Base-by-base conservation (phyloP, 108 stramenopile species). In the Parietichytrium sp. region DNA sequence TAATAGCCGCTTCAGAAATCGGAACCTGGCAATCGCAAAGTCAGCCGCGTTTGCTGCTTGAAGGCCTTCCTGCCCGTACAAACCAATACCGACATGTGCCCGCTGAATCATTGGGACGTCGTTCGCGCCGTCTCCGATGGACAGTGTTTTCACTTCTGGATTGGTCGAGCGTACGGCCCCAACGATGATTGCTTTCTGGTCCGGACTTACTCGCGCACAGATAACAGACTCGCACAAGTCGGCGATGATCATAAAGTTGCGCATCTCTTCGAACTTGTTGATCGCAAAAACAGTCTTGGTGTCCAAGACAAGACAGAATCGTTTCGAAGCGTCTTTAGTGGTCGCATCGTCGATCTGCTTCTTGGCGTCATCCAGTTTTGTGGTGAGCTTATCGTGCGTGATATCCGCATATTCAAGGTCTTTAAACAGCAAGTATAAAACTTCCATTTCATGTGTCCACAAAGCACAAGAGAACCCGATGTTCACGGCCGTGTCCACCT, bases 401-500 rank as follows among this genome's bases (percentile, higher is more conserved):
- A 72, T 8, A 33, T 16, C 6, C 2, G 36, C 38, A 25, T 72
- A 72, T 10, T 33, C 10, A 6, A 45, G 13, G 0, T 7, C 8
- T 25, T 72, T 42, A 42, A 72, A 25, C 13, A 72, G 13, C 2
- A 72, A 20, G 20, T 45, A 72, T 42, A 72, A 27, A 8, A 72
- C 38, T 6, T 72, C 61, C 61, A 72, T 72, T 20, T 72, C 45
- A 25, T 72, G 61, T n/a, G 61, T 72, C 61, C 61, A 72, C 0
- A 72, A 20, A 0, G 61, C 33, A 45, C 94, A 93, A 10, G 94
- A 93, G 84, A 95, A 95, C 18, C 95, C 98, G 48, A 99, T 99
- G 83, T 99, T 97, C 52, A 97, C 92, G 27, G 98, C 98, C 8
- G 98, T 99, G 84, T 99, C 98, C 25, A 93, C 81, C 81, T 99